These are phyloP conservation scores for Pseudohyphozyma bogoriensis DNA, from an alignment of 768 basidiomycete species.

Conservation along the genomic window DNA sequence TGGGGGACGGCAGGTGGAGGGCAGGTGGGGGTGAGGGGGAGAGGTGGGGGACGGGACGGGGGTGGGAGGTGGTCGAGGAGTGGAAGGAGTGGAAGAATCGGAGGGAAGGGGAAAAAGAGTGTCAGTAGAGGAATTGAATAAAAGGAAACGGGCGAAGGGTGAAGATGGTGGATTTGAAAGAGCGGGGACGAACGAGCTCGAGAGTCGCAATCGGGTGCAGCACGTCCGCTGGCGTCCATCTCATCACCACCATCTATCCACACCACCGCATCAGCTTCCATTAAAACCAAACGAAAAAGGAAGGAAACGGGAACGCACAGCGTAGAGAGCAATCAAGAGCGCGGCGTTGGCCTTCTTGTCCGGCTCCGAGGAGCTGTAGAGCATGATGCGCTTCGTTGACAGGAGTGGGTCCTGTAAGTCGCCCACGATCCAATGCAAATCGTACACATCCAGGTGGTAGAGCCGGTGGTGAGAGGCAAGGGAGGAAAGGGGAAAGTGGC, in stretches of 20 bases:
- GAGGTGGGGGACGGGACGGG: not conserved
- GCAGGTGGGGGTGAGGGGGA: slow-evolving; percentile 42
- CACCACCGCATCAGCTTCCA: not conserved
- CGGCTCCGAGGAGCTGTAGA: slow-evolving; percentile 81
- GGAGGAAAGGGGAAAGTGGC: not conserved
- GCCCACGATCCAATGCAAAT: no score
- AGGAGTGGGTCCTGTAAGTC: slow-evolving; percentile 3
- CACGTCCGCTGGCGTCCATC: slow-evolving; percentile 83
- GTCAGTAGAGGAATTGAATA: not conserved
- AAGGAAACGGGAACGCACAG: slow-evolving; percentile 48
- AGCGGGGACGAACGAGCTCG: slow-evolving; percentile 26
- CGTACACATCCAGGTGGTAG: not conserved
- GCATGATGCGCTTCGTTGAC: slow-evolving; percentile 51
- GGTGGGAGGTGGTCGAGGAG: not conserved
- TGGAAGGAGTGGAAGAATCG: slow-evolving; percentile 67
- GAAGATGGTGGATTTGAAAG: no score
- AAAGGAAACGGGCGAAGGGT: not conserved
- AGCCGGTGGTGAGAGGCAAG: not conserved
- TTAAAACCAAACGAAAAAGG: not conserved
- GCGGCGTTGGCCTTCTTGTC: slow-evolving; percentile 87
- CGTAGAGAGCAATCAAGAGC: slow-evolving; percentile 82
- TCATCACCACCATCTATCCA: slow-evolving; percentile 80
- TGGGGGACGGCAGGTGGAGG: not conserved
- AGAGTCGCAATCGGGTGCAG: slow-evolving; percentile 75
- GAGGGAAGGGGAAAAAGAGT: slow-evolving; percentile 51